A percentile compares a stretch with the other conserved stretches of the same genome.
phyloP scores from a whole-genome alignment of 1,284 basidiomycete genomes.

The Cryptococcus sp. region DNA sequence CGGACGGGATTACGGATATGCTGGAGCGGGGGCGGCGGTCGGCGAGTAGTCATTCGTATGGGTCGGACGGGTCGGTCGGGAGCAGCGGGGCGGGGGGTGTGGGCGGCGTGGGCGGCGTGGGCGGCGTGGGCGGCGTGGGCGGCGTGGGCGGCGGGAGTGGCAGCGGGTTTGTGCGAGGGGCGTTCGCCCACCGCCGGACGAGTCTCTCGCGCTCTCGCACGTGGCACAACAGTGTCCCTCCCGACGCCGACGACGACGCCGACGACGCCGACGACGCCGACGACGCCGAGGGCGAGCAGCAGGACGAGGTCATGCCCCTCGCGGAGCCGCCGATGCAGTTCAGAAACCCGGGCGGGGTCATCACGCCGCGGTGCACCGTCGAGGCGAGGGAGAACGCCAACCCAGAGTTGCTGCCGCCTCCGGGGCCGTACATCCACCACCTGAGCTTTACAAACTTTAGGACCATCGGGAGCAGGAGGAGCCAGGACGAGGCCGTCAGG shows the following conservation, averaged over 20 bases:
- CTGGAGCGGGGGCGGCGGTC: slow-evolving; percentile 33
- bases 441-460: slow-evolving; percentile 42
- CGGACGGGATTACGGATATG: slow-evolving; percentile 35
- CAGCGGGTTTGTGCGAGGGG: slow-evolving; percentile 4
- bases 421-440: slow-evolving; percentile 44
- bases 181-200: not conserved
- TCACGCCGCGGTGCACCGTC: slow-evolving; percentile 2
- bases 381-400: slow-evolving; percentile 24
- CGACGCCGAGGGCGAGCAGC: slow-evolving; percentile 22
- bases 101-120: too few species aligned
- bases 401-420: slow-evolving; percentile 42
- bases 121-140: too few species aligned
- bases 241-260: slow-evolving; percentile 16
- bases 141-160: slow-evolving; percentile 23
- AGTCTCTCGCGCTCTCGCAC: not conserved
- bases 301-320: slow-evolving; percentile 23
- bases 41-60: slow-evolving; percentile 9
- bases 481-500: slow-evolving; percentile 81
- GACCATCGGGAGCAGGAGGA: slow-evolving; percentile 81
- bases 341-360: slow-evolving; percentile 1
- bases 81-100: too few species aligned
- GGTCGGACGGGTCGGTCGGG: too few species aligned
- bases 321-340: not conserved
- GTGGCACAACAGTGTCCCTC: not conserved
- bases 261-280: slow-evolving; percentile 22